These are phyloP conservation scores for Annulohypoxylon stygium DNA, from an alignment of 495 filamentous ascomycete species.

Conservation along the genomic window DNA sequence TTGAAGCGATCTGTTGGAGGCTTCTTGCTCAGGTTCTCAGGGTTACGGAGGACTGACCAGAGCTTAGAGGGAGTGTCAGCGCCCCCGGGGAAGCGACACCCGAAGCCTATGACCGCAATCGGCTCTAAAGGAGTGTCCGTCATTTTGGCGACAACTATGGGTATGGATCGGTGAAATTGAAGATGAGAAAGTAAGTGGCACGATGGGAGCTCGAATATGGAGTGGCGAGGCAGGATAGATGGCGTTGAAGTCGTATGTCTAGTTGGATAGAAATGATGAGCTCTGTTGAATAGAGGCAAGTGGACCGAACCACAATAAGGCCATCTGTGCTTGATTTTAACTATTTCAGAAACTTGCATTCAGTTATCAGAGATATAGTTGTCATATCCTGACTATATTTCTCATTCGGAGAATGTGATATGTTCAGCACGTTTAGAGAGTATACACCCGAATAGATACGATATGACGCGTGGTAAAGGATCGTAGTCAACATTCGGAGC, in stretches of 20 bases:
- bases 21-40: conserved; percentile 5
- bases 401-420: background rate
- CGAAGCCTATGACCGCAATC: conserved; percentile 7
- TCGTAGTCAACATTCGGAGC: background rate
- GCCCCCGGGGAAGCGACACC: conserved; percentile 5
- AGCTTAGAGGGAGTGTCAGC: conserved; percentile 8
- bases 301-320: background rate
- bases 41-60: conserved; percentile 2
- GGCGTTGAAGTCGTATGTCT: conserved; percentile 1
- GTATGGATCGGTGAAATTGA: background rate
- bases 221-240: background rate
- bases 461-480: background rate
- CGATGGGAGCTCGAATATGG: background rate
- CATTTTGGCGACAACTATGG: background rate
- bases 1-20: conserved; percentile 1
- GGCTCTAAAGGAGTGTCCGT: conserved; percentile 7
- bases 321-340: conserved; percentile 1
- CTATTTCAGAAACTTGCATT: background rate
- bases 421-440: background rate
- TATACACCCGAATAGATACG: background rate
- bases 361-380: background rate
- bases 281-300: conserved; percentile 1
- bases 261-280: conserved; percentile 4
- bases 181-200: background rate
- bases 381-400: background rate